Evolutionary conservation across 2,329 filamentous ascomycete species (phyloP).

Genomic region (Ilyonectria sp.): DNA sequence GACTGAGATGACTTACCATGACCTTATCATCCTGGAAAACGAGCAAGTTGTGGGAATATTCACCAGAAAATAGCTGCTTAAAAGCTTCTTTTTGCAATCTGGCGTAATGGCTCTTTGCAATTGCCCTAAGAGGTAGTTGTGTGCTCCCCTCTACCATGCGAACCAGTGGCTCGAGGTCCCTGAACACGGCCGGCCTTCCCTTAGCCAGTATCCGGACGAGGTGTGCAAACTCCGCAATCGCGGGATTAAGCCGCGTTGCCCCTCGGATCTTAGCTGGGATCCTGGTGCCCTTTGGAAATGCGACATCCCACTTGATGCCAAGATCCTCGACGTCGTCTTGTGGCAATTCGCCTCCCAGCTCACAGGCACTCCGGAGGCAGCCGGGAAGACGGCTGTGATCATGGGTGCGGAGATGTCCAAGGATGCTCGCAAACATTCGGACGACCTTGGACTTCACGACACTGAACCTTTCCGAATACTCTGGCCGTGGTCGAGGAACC

Average conservation of each 20-base stretch:
- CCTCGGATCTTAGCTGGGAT: not conserved
- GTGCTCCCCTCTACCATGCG: conserved; percentile 19
- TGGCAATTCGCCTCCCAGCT: not conserved
- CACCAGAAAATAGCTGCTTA: conserved; percentile 20
- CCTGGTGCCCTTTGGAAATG: not conserved
- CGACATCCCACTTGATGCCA: not conserved
- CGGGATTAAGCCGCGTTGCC: not conserved
- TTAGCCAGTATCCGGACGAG: conserved; percentile 4
- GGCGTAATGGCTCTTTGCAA: not conserved
- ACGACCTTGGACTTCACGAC: conserved; percentile 29
- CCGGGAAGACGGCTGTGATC: not conserved
- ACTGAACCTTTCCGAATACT: conserved; percentile 39
- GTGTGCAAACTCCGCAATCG: conserved; percentile 33
- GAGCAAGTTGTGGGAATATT: conserved; percentile 23
- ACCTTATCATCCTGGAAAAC: conserved; percentile 26
- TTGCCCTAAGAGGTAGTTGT: not conserved
- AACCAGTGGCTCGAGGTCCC: conserved; percentile 4
- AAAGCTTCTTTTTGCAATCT: conserved; percentile 3
- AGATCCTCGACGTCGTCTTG: not conserved
- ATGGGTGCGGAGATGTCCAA: conserved; percentile 21
- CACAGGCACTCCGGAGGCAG: not conserved
- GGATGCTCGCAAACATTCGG: conserved; percentile 32
- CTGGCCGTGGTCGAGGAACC: conserved; percentile 38
- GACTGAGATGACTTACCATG: conserved; percentile 24
- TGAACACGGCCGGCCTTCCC: not conserved